Evolutionary conservation across 768 basidiomycete genomes (phyloP).

Genomic region (Russula ochroleuca): DNA sequence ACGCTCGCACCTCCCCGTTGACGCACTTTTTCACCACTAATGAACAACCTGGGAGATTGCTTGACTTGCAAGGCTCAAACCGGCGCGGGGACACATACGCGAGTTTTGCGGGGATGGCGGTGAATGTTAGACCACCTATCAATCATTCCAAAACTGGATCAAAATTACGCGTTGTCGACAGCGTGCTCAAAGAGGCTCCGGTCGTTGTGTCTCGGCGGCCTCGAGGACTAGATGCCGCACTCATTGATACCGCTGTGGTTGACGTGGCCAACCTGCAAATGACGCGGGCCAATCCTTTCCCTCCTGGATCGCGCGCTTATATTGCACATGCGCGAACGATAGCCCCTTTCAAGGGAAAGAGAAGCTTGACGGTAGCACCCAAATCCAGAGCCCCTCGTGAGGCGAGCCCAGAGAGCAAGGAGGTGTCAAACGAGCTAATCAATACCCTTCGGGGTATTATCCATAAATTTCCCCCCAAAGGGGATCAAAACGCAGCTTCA

Average conservation of each 20-base stretch:
- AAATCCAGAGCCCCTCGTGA: neutral
- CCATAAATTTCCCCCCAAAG: neutral
- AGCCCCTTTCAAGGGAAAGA: constrained; percentile 6
- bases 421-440: constrained; percentile 10
- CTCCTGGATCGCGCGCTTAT: constrained; percentile 50
- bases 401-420: neutral
- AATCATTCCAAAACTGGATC: constrained; percentile 20
- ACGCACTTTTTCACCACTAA: constrained; percentile 50
- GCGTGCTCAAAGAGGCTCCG: constrained; percentile 40
- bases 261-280: constrained; percentile 35
- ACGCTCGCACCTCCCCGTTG: constrained; percentile 49
- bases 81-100: constrained; percentile 30
- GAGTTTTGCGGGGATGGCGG: constrained; percentile 45
- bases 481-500: neutral
- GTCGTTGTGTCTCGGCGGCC: constrained; percentile 31
- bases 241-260: constrained; percentile 35
- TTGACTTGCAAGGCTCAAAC: constrained; percentile 12
- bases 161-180: constrained; percentile 34
- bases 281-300: constrained; percentile 42
- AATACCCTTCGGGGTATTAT: constrained; percentile 12
- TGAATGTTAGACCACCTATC: constrained; percentile 29
- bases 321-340: constrained; percentile 29
- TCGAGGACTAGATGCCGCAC: constrained; percentile 37
- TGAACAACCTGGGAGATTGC: constrained; percentile 55
- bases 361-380: neutral